A percentile compares a stretch with the other conserved stretches of the same genome.
Conservation (phyloP, 208 protist genomes). For the Trypanosoma congolense region DNA sequence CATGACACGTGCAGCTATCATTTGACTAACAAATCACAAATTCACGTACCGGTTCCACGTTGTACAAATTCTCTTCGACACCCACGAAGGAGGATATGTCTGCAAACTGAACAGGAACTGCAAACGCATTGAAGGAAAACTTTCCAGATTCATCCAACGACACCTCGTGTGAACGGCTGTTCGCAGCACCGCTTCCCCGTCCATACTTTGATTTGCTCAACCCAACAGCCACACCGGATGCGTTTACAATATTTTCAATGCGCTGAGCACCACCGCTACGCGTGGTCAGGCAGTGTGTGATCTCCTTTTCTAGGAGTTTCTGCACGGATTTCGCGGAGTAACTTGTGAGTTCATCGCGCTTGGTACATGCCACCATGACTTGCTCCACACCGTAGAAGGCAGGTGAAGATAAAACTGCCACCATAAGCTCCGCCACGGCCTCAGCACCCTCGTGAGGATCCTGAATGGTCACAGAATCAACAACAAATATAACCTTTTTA, state of each 20-base stretch:
- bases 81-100: constrained; percentile 65
- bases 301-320: constrained; percentile 64
- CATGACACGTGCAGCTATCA: too few species aligned
- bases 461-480: constrained; percentile 73
- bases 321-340: constrained; percentile 72
- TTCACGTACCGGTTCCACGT: constrained; percentile 30
- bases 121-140: constrained; percentile 63
- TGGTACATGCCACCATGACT: constrained; percentile 71
- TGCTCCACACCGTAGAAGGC: constrained; percentile 61
- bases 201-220: too few species aligned
- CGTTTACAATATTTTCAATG: constrained; percentile 61
- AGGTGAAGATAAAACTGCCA: constrained; percentile 51
- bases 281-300: constrained; percentile 42
- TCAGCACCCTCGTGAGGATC: constrained; percentile 59
- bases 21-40: constrained; percentile 33
- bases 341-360: constrained; percentile 79
- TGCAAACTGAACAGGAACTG: constrained; percentile 44
- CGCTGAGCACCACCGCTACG: constrained; percentile 44
- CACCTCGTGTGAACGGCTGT: constrained; percentile 28
- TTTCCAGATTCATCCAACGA: constrained; percentile 38
- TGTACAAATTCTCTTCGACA: constrained; percentile 31
- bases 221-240: constrained; percentile 30
- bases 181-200: constrained; percentile 12
- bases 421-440: constrained; percentile 68
- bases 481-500: constrained; percentile 53